Base-by-base conservation (phyloP, 1,284 basidiomycete genomes). In the Butyriboletus regius region DNA sequence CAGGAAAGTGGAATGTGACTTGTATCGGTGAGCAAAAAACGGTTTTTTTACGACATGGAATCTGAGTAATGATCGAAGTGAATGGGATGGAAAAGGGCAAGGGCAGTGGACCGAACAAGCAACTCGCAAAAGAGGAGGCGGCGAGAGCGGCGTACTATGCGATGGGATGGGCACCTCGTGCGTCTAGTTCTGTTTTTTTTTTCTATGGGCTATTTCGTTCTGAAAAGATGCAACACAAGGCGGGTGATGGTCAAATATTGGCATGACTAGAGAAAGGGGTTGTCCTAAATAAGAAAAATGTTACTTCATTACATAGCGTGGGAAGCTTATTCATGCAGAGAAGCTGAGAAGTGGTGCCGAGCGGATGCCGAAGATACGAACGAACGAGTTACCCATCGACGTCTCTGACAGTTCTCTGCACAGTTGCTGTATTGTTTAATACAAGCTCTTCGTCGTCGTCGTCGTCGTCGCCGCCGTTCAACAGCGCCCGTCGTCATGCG, bases 81-180 rank as follows among this genome's bases (percentile, higher is more conserved):
- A 82, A 85, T 57, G 82, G 82, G 2, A 77, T 84, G 53, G 68
- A 72, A 58, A 83, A 80, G 60, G 85, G 85, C 5, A 64, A 70
- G 46, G 85, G 85, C 3, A 64, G 60, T 15, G 83, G 82, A 29
- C 67, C 72, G 43, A 83, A 72, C 63, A 87, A 87, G 65, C 83
- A 86, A 60, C 67, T 77, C 5, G 85, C 85, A 7, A 87, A 85
- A 63, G 84, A 88, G 60, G 81, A 82, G 50, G 85, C 85, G 1
- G 84, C 84, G 17, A 73, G 77, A 53, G 70, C 79, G 57, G 85
- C 85, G 6, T 85, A 78, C 66, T 76, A 78, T 58, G 73, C 75
- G 7, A 81, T 87, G 82, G 83, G 83, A 36, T 86, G 85, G 85
- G 80, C 77, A 49, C 68, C 66, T 44, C 64, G 66, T 67, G 28